These are phyloP conservation scores for Moesziomyces globuligerus DNA, from an alignment of 1,284 basidiomycete species.

Conservation along the genomic window DNA sequence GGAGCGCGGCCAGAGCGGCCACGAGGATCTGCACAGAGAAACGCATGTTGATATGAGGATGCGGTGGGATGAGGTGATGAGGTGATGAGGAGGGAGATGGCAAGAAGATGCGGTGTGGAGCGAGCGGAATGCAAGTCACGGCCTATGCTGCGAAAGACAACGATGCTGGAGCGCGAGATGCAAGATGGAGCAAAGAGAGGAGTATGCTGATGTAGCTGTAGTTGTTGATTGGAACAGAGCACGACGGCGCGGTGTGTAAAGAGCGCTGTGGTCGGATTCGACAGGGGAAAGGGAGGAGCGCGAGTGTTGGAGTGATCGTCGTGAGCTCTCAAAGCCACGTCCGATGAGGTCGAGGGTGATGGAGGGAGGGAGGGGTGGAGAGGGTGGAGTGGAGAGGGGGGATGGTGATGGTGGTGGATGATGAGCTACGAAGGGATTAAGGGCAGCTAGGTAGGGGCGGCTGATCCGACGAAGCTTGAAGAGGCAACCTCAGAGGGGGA, in stretches of 20 bases:
- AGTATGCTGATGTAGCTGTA: constrained; percentile 38
- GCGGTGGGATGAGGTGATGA: constrained; percentile 3
- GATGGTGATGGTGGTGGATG: constrained; percentile 1
- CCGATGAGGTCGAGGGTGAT: too few relatives aligned
- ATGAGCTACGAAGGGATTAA: constrained; percentile 5
- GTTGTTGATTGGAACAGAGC: constrained; percentile 7
- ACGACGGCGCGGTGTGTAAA: neutral
- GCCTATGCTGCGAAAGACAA: constrained; percentile 2
- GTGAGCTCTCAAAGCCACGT: constrained; percentile 43
- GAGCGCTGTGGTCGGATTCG: constrained; percentile 2
- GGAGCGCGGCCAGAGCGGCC: constrained; percentile 29
- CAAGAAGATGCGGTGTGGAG: neutral
- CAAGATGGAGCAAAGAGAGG: constrained; percentile 7
- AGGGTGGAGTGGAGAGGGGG: constrained; percentile 10
- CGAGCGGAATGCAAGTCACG: constrained; percentile 27
- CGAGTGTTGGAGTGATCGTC: constrained; percentile 12
- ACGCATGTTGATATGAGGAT: constrained; percentile 29
- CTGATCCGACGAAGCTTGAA: neutral
- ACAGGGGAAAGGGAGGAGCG: constrained; percentile 2
- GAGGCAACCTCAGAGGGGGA: constrained; percentile 1
- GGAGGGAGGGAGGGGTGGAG: constrained; percentile 1
- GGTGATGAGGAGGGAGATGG: neutral
- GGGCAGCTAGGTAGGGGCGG: neutral
- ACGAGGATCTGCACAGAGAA: constrained; percentile 42
- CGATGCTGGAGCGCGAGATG: constrained; percentile 29